Conservation (phyloP, 2,329 filamentous ascomycete genomes). For the Neocatenulostroma microsporum region DNA sequence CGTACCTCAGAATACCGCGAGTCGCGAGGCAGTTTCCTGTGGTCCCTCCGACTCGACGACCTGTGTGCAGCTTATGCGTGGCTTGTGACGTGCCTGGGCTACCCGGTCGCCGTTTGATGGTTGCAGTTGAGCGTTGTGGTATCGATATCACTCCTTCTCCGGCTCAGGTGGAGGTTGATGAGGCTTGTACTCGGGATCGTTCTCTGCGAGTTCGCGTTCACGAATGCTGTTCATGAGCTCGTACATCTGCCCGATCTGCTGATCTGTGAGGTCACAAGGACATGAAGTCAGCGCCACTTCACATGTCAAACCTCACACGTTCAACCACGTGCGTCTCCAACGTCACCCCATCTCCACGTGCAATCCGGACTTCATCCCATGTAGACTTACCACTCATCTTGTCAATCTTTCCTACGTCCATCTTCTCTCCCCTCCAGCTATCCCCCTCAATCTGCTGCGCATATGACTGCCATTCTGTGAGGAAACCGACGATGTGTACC, state of each 20-base stretch:
- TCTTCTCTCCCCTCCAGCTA: conserved; percentile 71
- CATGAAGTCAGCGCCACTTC: neutral
- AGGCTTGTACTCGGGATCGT: conserved; percentile 30
- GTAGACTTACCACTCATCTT: conserved; percentile 74
- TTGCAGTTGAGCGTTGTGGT: neutral
- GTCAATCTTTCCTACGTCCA: conserved; percentile 74
- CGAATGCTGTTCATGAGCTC: conserved; percentile 83
- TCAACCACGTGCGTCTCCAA: neutral
- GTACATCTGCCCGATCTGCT: conserved; percentile 88
- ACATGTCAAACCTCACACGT: neutral
- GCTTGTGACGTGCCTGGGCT: too few relatives aligned
- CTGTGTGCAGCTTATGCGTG: too few relatives aligned
- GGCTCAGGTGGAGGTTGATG: conserved; percentile 6
- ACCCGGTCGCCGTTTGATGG: too few relatives aligned
- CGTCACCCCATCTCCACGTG: too few relatives aligned
- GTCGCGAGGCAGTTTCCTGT: too few relatives aligned
- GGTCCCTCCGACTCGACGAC: too few relatives aligned
- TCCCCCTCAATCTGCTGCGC: conserved; percentile 88
- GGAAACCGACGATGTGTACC: conserved; percentile 85
- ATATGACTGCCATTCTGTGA: conserved; percentile 86
- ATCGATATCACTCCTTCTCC: conserved; percentile 2
- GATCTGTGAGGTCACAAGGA: conserved; percentile 50
- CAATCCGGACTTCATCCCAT: neutral
- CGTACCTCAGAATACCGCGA: too few relatives aligned
- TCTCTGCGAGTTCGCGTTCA: conserved; percentile 43